Evolutionary conservation across 352 stramenopile genomes (phyloP).

Genomic region (Pythium rishiriense): DNA sequence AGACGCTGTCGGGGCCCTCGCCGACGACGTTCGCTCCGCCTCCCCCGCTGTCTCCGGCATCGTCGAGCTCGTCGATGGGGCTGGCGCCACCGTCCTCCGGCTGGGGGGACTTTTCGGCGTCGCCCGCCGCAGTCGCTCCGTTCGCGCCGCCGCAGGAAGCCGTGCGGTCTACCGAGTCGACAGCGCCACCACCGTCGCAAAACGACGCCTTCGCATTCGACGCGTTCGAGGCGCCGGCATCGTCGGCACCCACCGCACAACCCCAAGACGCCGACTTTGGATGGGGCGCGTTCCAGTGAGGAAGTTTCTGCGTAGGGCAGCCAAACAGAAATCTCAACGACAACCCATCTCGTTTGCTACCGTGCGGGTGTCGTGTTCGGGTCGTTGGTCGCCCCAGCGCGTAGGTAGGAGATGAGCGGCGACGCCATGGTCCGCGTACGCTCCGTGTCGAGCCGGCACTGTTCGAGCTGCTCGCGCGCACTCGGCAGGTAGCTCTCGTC

Average conservation of each 20-base stretch:
- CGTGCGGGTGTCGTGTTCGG: slow-evolving; percentile 3
- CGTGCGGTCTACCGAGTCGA: slow-evolving; percentile 1
- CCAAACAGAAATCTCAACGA: too few species aligned
- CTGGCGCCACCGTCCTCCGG: neutral
- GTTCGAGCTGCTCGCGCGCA: slow-evolving; percentile 54
- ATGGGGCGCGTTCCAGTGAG: slow-evolving; percentile 31
- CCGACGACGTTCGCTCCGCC: neutral
- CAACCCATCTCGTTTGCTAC: slow-evolving; percentile 1
- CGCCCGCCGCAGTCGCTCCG: slow-evolving; percentile 9
- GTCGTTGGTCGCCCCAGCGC: too few species aligned
- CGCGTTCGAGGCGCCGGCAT: neutral
- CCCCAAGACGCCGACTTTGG: slow-evolving; percentile 23
- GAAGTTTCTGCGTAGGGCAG: too few species aligned
- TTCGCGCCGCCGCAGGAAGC: slow-evolving; percentile 7
- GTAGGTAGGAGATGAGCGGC: neutral
- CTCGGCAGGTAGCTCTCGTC: slow-evolving; percentile 61
- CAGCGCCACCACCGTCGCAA: neutral
- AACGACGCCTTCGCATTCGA: neutral
- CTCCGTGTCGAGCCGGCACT: slow-evolving; percentile 31
- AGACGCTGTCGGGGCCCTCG: neutral
- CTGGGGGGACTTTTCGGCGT: slow-evolving; percentile 10
- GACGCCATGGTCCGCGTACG: neutral
- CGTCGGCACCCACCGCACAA: neutral
- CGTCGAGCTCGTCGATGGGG: neutral
- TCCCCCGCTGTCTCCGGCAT: slow-evolving; percentile 1